Percentiles rank a stretch among this genome's conserved stretches.
Conservation (phyloP, 305 asterid genomes). For the Coffea humblotiana region DNA sequence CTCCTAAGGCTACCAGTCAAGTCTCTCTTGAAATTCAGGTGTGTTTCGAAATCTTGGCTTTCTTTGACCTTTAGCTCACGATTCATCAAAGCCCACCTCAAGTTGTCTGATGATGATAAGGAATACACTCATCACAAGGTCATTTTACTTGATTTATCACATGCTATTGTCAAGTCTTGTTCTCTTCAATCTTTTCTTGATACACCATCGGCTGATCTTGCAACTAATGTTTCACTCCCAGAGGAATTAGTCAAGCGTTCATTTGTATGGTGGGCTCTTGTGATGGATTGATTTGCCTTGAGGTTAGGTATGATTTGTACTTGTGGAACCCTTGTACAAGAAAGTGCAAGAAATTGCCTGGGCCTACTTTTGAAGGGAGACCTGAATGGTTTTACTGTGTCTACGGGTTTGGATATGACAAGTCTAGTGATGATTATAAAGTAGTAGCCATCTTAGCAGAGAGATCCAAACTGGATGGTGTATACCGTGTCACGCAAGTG, state of each 20-base stretch:
- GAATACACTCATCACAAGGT: background rate
- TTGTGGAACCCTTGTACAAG: constrained; percentile 17
- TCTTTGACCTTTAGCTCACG: background rate
- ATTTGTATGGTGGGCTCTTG: constrained; percentile 9
- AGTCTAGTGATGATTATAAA: constrained; percentile 13
- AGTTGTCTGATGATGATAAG: background rate
- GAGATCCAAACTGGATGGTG: background rate
- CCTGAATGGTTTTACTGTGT: too few relatives aligned
- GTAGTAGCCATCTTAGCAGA: background rate
- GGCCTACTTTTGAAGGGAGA: background rate
- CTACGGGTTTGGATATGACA: constrained; percentile 21
- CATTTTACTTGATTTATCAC: too few relatives aligned
- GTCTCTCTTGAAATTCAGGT: constrained; percentile 17
- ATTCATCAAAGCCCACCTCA: constrained; percentile 25
- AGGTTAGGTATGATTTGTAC: too few relatives aligned
- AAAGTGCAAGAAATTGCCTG: constrained; percentile 13
- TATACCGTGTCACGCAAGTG: too few relatives aligned
- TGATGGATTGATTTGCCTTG: constrained; percentile 16
- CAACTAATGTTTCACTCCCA: background rate
- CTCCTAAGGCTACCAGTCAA: constrained; percentile 23
- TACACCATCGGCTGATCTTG: background rate
- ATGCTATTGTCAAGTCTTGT: background rate
- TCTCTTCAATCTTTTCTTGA: too few relatives aligned
- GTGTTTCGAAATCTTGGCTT: constrained; percentile 28
- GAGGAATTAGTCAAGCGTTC: background rate